Conservation (phyloP, 352 stramenopile genomes). For the Globisporangium mamillatum region DNA sequence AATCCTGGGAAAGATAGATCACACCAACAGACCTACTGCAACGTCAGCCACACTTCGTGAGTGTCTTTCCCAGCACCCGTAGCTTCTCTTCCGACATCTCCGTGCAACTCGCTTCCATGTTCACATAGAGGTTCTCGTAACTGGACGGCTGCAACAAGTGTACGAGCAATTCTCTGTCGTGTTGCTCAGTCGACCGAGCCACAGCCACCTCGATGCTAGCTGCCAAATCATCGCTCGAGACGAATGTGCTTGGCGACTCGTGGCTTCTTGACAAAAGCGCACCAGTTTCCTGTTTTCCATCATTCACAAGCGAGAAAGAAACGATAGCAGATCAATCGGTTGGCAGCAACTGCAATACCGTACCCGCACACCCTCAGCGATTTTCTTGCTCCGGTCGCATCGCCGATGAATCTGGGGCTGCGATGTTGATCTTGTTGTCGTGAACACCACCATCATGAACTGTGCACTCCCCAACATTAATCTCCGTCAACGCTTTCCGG, state of each 20-base stretch:
- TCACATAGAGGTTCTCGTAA: constrained; percentile 7
- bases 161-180: not conserved
- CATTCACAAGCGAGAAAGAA: not conserved
- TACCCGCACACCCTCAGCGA: not conserved
- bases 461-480: constrained; percentile 19
- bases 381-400: not conserved
- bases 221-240: no score
- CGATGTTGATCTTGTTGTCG: not conserved
- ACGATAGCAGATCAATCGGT: not conserved
- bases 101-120: not conserved
- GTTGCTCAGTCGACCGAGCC: not conserved
- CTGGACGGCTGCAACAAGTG: constrained; percentile 9
- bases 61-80: constrained; percentile 26
- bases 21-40: not conserved
- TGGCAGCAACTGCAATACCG: not conserved
- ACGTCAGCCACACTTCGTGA: constrained; percentile 11
- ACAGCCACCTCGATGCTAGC: not conserved
- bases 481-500: not conserved
- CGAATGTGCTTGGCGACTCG: not conserved
- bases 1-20: not conserved
- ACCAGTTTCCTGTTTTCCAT: not conserved
- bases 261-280: not conserved
- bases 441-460: not conserved
- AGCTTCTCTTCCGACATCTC: constrained; percentile 28
- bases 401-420: not conserved